These are phyloP conservation scores for Posidonia oceanica DNA, from an alignment of 116 monocot species.

Conservation along the genomic window DNA sequence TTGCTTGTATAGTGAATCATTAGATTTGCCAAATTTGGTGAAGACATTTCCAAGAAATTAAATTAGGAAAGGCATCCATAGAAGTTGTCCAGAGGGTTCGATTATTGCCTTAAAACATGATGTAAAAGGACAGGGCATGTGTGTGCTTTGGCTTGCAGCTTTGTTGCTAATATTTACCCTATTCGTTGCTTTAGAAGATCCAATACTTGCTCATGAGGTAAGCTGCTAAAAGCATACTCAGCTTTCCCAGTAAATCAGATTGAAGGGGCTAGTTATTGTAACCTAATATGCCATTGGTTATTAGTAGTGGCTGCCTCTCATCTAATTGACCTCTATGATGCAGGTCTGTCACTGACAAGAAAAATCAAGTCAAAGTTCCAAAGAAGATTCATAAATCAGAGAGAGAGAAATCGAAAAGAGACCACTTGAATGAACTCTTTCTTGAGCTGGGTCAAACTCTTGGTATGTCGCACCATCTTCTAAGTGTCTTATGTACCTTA, in stretches of 20 bases:
- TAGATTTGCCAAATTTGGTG: no score
- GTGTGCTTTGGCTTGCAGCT: no score
- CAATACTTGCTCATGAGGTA: not conserved
- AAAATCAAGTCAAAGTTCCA: slow-evolving; percentile 12
- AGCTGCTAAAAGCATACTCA: not conserved
- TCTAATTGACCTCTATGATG: not conserved
- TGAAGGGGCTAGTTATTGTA: not conserved
- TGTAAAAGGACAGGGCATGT: no score
- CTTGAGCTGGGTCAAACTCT: slow-evolving; percentile 33
- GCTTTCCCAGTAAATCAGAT: not conserved
- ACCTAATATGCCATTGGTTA: not conserved
- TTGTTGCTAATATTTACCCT: no score
- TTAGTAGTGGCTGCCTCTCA: not conserved
- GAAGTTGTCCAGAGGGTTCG: no score
- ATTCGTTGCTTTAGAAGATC: no score
- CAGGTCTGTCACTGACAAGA: slow-evolving; percentile 2
- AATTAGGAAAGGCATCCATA: no score
- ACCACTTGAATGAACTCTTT: slow-evolving; percentile 59
- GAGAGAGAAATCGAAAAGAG: slow-evolving; percentile 69
- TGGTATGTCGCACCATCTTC: slow-evolving; percentile 25
- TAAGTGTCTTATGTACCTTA: not conserved
- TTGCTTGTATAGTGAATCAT: no score
- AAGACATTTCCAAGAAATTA: no score
- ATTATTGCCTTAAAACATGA: no score
- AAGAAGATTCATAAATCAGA: slow-evolving; percentile 69